Evolutionary conservation across 2,329 filamentous ascomycete species (phyloP).

Genomic region (Cordyceps farinosa): DNA sequence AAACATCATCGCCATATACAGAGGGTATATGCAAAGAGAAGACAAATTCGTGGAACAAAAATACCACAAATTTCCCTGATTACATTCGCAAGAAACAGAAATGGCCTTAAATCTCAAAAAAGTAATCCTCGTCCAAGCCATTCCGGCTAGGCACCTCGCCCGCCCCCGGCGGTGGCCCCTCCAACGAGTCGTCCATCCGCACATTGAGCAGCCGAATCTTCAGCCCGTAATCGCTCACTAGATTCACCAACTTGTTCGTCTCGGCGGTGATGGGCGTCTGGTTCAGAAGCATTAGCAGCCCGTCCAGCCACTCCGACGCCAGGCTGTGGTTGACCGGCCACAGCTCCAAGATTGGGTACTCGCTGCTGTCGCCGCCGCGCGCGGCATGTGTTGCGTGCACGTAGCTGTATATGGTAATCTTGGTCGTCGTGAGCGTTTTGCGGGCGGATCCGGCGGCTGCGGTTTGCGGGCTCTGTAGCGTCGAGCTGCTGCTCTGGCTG

Average conservation of each 20-base stretch:
- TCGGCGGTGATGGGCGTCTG: conserved; percentile 96
- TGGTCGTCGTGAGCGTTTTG: conserved; percentile 59
- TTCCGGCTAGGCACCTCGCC: conserved; percentile 77
- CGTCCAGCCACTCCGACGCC: conserved; percentile 95
- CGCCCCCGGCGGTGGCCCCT: conserved; percentile 62
- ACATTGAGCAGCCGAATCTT: conserved; percentile 93
- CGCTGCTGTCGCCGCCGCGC: conserved; percentile 42
- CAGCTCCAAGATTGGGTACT: conserved; percentile 76
- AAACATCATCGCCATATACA: conserved; percentile 11
- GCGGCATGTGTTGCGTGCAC: conserved; percentile 39
- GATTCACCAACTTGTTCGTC: conserved; percentile 81
- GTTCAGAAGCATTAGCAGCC: conserved; percentile 88
- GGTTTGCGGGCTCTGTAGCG: conserved; percentile 33
- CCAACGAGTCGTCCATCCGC: conserved; percentile 72
- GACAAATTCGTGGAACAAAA: background rate
- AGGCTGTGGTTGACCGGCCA: conserved; percentile 75
- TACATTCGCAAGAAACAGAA: background rate
- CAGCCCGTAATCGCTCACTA: conserved; percentile 86
- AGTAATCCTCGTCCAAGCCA: conserved; percentile 88
- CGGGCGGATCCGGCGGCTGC: background rate
- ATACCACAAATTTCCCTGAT: background rate
- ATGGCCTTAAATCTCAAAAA: conserved; percentile 66
- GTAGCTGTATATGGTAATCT: conserved; percentile 87
- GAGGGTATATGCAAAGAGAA: conserved; percentile 18
- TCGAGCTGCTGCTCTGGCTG: conserved; percentile 42